phyloP scores from a whole-genome alignment of 139 green algal genomes.

The Tetraselmis striata region DNA sequence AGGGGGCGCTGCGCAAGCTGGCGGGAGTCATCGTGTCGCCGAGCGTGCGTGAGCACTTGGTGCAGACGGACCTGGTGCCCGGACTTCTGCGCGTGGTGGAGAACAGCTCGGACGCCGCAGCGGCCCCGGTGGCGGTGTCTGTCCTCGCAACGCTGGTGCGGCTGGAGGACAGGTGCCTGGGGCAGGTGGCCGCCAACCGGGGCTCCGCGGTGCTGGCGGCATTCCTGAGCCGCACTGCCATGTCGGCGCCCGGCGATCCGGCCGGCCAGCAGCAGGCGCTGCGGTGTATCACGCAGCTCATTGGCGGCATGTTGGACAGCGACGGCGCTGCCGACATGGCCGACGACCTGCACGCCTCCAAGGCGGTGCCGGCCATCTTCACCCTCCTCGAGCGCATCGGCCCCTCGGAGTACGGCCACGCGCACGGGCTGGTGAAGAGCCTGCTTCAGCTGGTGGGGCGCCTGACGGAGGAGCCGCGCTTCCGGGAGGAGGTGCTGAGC shows the following conservation, averaged over 20 bases:
- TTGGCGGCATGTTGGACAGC: not conserved
- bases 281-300: not conserved
- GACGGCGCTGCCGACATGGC: not conserved
- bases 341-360: not conserved
- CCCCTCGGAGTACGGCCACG: not conserved
- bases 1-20: not conserved
- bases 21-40: not conserved
- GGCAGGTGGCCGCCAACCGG: not conserved
- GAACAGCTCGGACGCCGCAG: not conserved
- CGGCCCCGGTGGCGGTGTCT: not conserved
- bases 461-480: not conserved
- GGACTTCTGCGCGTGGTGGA: not conserved
- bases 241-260: not conserved
- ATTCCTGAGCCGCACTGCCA: not conserved
- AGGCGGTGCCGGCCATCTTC: not conserved
- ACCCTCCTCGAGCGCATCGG: not conserved
- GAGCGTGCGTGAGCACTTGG: not conserved
- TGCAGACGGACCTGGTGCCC: not conserved
- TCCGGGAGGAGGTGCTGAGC: not conserved
- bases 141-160: not conserved
- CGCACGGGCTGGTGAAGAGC: not conserved
- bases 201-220: not conserved
- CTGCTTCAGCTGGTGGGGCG: not conserved
- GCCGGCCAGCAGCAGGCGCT: not conserved
- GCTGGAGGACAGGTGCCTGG: not conserved